Conservation (phyloP, 202 grass and related monocot species). For the Panicum virgatum region DNA sequence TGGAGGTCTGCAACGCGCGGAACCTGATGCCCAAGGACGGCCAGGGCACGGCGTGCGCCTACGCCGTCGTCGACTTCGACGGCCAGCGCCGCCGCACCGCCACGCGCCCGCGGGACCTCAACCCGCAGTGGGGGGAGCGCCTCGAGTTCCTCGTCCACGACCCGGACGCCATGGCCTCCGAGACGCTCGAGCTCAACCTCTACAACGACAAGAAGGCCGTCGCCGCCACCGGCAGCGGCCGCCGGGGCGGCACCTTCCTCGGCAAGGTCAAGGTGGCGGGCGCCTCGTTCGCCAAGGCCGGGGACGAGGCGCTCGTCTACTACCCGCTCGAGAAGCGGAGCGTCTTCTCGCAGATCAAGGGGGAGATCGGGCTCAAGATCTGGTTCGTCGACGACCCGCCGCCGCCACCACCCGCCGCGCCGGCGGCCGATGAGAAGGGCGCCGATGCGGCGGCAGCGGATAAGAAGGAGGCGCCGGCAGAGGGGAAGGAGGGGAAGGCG, state of each 20-base stretch:
- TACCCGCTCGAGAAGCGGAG: slow-evolving; percentile 97
- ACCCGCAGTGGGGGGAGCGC: slow-evolving; percentile 85
- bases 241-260: slow-evolving; percentile 67
- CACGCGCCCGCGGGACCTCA: slow-evolving; percentile 79
- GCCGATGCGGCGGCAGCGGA: not conserved
- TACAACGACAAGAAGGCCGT: slow-evolving; percentile 95
- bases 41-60: slow-evolving; percentile 90
- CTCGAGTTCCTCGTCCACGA: slow-evolving; percentile 91
- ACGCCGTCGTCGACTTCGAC: slow-evolving; percentile 95
- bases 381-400: slow-evolving; percentile 80
- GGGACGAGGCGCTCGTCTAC: slow-evolving; percentile 75
- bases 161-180: slow-evolving; percentile 52
- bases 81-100: slow-evolving; percentile 93
- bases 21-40: slow-evolving; percentile 99
- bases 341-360: slow-evolving; percentile 97
- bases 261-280: slow-evolving; percentile 91
- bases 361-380: slow-evolving; percentile 86
- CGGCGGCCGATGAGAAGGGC: slow-evolving; percentile 22
- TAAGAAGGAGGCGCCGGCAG: slow-evolving; percentile 26
- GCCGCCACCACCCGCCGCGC: not conserved
- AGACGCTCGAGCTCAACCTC: slow-evolving; percentile 91
- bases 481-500: slow-evolving; percentile 40
- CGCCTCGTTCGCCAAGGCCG: slow-evolving; percentile 50
- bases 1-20: slow-evolving; percentile 89
- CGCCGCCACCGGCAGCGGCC: slow-evolving; percentile 27